Evolutionary conservation across 2,329 filamentous ascomycete genomes (phyloP).

Genomic region (Calonectria crousiana): DNA sequence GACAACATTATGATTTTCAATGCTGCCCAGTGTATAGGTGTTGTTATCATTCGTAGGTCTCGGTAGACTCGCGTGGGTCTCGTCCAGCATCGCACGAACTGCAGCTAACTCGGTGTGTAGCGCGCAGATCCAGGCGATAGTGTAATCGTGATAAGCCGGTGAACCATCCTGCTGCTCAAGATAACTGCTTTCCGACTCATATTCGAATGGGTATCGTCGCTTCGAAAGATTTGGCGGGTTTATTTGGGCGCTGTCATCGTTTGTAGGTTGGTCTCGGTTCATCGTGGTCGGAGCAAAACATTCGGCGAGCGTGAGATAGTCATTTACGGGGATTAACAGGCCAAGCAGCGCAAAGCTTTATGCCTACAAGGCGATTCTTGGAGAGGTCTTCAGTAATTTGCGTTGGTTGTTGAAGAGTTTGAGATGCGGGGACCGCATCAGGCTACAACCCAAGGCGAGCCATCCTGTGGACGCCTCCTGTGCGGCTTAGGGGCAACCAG

Average conservation of each 20-base stretch:
- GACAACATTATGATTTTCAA: constrained; percentile 41
- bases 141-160: constrained; percentile 9
- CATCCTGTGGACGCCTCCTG: background rate
- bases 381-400: background rate
- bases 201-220: background rate
- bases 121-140: constrained; percentile 49
- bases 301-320: background rate
- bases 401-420: background rate
- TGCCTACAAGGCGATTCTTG: no score
- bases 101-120: constrained; percentile 43
- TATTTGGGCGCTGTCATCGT: background rate
- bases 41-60: constrained; percentile 34
- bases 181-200: background rate
- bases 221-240: background rate
- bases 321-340: background rate
- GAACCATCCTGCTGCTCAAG: no score
- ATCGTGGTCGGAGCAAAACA: background rate
- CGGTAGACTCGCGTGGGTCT: constrained; percentile 26
- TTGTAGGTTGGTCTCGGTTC: background rate
- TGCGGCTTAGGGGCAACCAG: background rate
- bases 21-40: constrained; percentile 37
- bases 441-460: background rate
- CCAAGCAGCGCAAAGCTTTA: background rate
- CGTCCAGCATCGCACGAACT: constrained; percentile 44
- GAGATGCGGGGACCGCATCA: no score